These are phyloP conservation scores for Yamagishiella unicocca DNA, from an alignment of 139 green algal genomes.

Conservation along the genomic window DNA sequence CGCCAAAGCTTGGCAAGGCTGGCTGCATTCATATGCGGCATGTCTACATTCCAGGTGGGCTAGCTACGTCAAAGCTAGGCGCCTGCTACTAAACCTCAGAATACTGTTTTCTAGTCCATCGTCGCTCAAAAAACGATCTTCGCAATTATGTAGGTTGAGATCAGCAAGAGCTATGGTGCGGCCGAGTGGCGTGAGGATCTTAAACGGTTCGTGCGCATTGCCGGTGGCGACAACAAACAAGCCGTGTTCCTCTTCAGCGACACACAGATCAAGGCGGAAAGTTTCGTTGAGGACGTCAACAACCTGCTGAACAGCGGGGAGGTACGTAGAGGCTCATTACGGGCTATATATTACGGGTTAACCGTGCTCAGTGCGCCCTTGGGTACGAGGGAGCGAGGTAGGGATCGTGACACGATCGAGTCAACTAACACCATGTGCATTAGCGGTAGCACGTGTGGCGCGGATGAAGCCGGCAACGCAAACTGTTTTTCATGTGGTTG, in stretches of 20 bases:
- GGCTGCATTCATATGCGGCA: slow-evolving; percentile 79
- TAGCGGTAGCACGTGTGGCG: no score
- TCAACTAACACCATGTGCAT: no score
- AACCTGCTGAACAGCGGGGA: slow-evolving; percentile 88
- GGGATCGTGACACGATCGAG: no score
- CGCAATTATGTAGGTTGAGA: slow-evolving; percentile 75
- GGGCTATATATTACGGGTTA: slow-evolving; percentile 18
- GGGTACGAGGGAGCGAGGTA: no score
- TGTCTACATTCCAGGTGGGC: slow-evolving; percentile 77
- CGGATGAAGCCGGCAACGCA: no score
- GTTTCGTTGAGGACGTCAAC: slow-evolving; percentile 90
- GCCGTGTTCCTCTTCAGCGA: slow-evolving; percentile 85
- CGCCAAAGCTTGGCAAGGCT: slow-evolving; percentile 80
- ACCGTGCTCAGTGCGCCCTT: slow-evolving; percentile 55
- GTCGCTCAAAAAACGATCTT: no score
- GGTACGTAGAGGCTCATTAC: slow-evolving; percentile 19
- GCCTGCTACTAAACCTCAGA: no score
- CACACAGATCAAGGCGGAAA: slow-evolving; percentile 82
- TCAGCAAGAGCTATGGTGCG: slow-evolving; percentile 79
- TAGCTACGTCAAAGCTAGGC: not conserved
- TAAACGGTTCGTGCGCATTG: slow-evolving; percentile 70
- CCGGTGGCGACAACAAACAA: slow-evolving; percentile 65
- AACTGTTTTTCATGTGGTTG: no score
- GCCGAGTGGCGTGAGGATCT: slow-evolving; percentile 86
- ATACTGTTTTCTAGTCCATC: no score